Percentiles rank a stretch among this genome's conserved stretches.
These are phyloP conservation scores for Aspergillus sp. DNA, from an alignment of 2,329 filamentous ascomycete genomes.

Conservation along the genomic window DNA sequence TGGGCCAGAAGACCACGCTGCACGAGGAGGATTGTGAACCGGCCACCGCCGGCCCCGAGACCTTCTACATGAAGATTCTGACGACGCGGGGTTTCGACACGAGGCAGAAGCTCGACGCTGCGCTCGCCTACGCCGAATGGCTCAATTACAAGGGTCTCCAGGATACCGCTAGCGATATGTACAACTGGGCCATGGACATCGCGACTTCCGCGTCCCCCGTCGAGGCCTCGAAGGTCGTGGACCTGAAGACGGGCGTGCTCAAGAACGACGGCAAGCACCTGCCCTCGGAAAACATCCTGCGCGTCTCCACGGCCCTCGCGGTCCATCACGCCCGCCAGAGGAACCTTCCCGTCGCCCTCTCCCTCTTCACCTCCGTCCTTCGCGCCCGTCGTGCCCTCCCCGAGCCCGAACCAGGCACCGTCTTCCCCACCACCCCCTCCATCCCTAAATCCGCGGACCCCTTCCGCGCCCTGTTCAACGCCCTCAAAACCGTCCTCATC, in stretches of 20 bases:
- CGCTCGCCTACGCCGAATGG: constrained; percentile 80
- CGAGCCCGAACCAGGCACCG: constrained; percentile 34
- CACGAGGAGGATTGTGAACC: constrained; percentile 72
- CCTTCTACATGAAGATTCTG: constrained; percentile 77
- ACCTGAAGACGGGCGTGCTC: constrained; percentile 64
- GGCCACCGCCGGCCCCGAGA: constrained; percentile 69
- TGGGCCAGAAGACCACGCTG: constrained; percentile 61
- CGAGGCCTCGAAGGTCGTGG: constrained; percentile 52
- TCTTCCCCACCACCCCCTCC: constrained; percentile 25
- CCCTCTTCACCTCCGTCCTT: constrained; percentile 81
- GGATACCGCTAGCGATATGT: constrained; percentile 69
- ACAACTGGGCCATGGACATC: constrained; percentile 73
- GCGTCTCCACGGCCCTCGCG: constrained; percentile 72
- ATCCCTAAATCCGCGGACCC: constrained; percentile 24
- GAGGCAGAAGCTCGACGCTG: constrained; percentile 78
- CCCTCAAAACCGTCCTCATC: constrained; percentile 46
- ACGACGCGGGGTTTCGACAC: constrained; percentile 75
- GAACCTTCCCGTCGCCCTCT: constrained; percentile 68
- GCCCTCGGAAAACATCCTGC: constrained; percentile 72
- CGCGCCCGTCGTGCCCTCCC: constrained; percentile 67
- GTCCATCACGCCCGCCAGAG: constrained; percentile 72
- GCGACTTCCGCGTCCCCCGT: constrained; percentile 58
- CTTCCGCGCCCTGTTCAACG: constrained; percentile 36
- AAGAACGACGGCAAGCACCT: constrained; percentile 53
- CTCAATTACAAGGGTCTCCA: constrained; percentile 71